A percentile compares a stretch with the other conserved stretches of the same genome.
phyloP scores from a whole-genome alignment of 805 yeast species.

The Millerozyma acaciae region DNA sequence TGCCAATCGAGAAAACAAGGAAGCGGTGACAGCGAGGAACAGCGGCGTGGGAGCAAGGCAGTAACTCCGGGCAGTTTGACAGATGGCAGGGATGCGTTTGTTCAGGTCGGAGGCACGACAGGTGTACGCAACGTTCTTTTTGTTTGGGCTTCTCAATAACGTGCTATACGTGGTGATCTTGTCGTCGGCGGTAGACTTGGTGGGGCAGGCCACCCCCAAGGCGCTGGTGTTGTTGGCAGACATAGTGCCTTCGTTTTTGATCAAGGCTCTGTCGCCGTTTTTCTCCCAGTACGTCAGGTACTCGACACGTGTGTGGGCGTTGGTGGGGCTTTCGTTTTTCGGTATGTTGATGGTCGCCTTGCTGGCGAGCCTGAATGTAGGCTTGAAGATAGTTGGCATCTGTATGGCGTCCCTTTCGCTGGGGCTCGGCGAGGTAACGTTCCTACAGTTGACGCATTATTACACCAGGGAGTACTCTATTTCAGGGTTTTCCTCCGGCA shows the following conservation, averaged over 20 bases:
- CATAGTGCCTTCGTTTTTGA: constrained; percentile 72
- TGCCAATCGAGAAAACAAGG: too few species aligned
- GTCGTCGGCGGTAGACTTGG: constrained; percentile 89
- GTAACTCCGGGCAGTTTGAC: too few species aligned
- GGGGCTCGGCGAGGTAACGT: constrained; percentile 89
- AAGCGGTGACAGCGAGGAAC: too few species aligned
- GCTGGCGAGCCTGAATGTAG: constrained; percentile 24
- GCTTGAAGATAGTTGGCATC: constrained; percentile 59
- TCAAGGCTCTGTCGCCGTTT: constrained; percentile 76
- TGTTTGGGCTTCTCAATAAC: constrained; percentile 84
- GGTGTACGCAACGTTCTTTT: constrained; percentile 59
- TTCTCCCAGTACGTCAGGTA: constrained; percentile 68
- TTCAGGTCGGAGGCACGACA: constrained; percentile 6
- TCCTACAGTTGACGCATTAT: constrained; percentile 80
- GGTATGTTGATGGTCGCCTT: constrained; percentile 76
- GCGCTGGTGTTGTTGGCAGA: constrained; percentile 83
- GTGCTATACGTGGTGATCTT: constrained; percentile 86
- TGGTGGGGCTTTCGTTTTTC: constrained; percentile 55
- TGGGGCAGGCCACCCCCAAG: constrained; percentile 79
- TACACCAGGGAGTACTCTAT: constrained; percentile 55
- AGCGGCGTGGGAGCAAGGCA: too few species aligned
- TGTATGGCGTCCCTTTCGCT: constrained; percentile 77
- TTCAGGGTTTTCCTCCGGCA: constrained; percentile 89
- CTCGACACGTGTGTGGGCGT: constrained; percentile 43
- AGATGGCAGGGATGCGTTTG: constrained; percentile 3